Percentiles rank a stretch among this genome's conserved stretches.
These are phyloP conservation scores for Artemisia argyi DNA, from an alignment of 129 eudicot species.

Conservation along the genomic window DNA sequence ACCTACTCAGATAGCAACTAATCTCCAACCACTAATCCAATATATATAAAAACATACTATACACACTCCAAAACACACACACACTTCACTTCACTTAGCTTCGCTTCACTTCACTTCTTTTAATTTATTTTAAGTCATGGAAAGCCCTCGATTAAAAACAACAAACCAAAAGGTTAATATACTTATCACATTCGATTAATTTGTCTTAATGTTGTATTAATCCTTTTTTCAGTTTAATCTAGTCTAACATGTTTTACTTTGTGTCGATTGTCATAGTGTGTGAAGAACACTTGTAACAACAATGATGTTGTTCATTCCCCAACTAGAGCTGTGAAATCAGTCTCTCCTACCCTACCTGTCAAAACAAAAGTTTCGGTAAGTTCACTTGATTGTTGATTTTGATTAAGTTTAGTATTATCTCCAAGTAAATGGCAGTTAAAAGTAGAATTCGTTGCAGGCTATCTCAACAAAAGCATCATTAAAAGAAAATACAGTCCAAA, in stretches of 20 bases:
- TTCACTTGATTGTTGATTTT: neutral
- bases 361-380: slow-evolving; percentile 46
- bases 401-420: neutral
- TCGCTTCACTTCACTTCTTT: slow-evolving; percentile 32
- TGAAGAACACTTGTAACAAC: slow-evolving; percentile 38
- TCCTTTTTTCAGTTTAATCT: neutral
- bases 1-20: slow-evolving; percentile 47
- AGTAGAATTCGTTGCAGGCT: neutral
- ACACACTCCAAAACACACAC: slow-evolving; percentile 17
- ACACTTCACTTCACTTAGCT: slow-evolving; percentile 18
- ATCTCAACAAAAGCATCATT: slow-evolving; percentile 9
- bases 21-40: slow-evolving; percentile 43
- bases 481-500: slow-evolving; percentile 67
- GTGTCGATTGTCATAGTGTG: slow-evolving; percentile 22
- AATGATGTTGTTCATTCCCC: slow-evolving; percentile 45
- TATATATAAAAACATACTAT: slow-evolving; percentile 25
- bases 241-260: slow-evolving; percentile 4
- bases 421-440: neutral
- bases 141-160: slow-evolving; percentile 53
- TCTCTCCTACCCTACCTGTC: slow-evolving; percentile 22
- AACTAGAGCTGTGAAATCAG: slow-evolving; percentile 31
- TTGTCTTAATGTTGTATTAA: neutral
- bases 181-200: neutral
- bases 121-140: slow-evolving; percentile 46
- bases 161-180: slow-evolving; percentile 50